Evolutionary conservation across 768 basidiomycete species (phyloP), one percentile per base, ranked within the genome.

Genomic region (Pilatotrama ljubarskyi): DNA sequence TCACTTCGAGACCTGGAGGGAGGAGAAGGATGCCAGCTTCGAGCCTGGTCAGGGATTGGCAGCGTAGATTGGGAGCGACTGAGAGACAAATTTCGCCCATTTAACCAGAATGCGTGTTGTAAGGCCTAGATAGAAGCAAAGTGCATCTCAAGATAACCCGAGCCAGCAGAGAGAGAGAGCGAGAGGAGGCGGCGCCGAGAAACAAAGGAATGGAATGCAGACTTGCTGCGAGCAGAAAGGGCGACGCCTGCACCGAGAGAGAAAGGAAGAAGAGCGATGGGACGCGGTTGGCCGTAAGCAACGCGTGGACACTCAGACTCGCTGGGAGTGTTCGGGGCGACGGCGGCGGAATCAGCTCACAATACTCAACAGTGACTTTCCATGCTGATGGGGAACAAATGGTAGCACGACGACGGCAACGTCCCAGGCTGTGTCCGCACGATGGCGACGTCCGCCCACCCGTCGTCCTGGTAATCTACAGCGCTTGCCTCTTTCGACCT

Each of bases 21-120:
- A 90, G 79, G 62, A 90, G 72, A 55, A 91, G 73, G 40, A 80
- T 65, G 36, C 74, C 71, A 54, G 76, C 78, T 72, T 91, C 73
- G 24, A 75, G 64, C 48, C 59, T 67, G 51, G 78, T 75, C 58
- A 88, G 78, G 43, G 79, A 77, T 62, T 81, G 72, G 70, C 90
- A 93, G 60, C 90, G 90, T 63, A 93, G 82, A 63, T 84, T 88
- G 40, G 87, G 74, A 58, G 85, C 82, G 37, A 82, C 75, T 29
- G 91, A 91, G 62, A 92, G 76, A 73, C 90, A 93, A 67, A 84
- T 74, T 59, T 80, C 78, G 75, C 73, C 77, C 80, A 80, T 81
- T 72, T 74, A 76, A 60, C 42, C 64, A 20, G 50, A 58, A 66
- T 70, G 37, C 50, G 17, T 25, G 48, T 57, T 17, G 62, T 61